Percentiles rank a stretch among this genome's conserved stretches.
Conservation (phyloP, 2,329 filamentous ascomycete species). For the Aotearoamyces nothofagi region DNA sequence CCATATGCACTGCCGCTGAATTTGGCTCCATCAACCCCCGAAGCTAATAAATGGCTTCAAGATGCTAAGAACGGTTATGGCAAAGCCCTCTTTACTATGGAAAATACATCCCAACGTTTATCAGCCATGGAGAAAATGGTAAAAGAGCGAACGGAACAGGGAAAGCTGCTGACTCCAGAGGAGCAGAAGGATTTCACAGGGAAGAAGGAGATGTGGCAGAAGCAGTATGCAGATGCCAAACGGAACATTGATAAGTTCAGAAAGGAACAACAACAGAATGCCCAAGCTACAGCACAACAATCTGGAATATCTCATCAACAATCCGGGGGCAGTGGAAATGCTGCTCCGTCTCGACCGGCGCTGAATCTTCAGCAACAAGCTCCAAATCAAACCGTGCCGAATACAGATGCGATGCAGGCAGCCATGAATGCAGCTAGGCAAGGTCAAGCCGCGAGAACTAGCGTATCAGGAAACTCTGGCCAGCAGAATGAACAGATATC, state of each 20-base stretch:
- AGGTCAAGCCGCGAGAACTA: too few species aligned
- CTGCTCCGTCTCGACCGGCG: conserved; percentile 13
- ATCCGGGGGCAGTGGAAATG: conserved; percentile 4
- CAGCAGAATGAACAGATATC: conserved; percentile 9
- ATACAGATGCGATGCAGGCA: conserved; percentile 19
- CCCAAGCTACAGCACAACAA: conserved; percentile 13
- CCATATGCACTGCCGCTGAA: conserved; percentile 28
- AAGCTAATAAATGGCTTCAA: conserved; percentile 29
- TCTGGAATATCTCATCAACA: conserved; percentile 3
- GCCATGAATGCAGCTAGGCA: conserved; percentile 19
- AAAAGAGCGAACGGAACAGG: conserved; percentile 27
- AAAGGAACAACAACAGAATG: conserved; percentile 18
- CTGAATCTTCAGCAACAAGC: conserved; percentile 15
- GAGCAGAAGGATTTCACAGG: conserved; percentile 29
- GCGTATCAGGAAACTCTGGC: too few species aligned
- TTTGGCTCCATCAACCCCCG: conserved; percentile 26
- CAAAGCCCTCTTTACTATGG: conserved; percentile 33
- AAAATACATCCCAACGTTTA: conserved; percentile 26
- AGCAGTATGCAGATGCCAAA: conserved; percentile 29
- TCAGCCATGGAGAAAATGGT: conserved; percentile 26
- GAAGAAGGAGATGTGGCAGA: conserved; percentile 28
- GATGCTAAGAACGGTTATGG: conserved; percentile 32
- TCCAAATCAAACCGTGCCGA: conserved; percentile 15
- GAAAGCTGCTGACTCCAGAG: conserved; percentile 28
- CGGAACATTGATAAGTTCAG: conserved; percentile 32